Conservation (phyloP, 208 protist genomes). For the Tetramitus jugosus region DNA sequence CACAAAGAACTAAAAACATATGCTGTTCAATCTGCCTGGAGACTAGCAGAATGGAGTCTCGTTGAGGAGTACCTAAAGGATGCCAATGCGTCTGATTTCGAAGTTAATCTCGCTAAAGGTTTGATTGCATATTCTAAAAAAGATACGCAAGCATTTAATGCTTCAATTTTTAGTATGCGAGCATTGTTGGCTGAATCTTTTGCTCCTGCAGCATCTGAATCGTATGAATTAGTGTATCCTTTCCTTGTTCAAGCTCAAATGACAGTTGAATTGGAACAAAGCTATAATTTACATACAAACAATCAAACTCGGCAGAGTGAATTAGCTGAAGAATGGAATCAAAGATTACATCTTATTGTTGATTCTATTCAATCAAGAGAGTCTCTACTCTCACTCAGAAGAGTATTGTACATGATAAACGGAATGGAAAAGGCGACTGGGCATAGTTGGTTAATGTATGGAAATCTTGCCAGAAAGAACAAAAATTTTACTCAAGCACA, state of each 20-base stretch:
- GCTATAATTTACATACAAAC: background rate
- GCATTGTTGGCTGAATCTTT: conserved; percentile 38
- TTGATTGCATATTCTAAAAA: conserved; percentile 23
- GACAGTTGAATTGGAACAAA: conserved; percentile 55
- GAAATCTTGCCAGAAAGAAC: conserved; percentile 60
- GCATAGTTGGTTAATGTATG: conserved; percentile 58
- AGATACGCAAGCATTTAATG: conserved; percentile 30
- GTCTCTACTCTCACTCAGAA: conserved; percentile 63
- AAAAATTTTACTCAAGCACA: conserved; percentile 62
- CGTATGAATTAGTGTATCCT: conserved; percentile 52
- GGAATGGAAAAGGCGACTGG: conserved; percentile 49
- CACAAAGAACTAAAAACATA: conserved; percentile 31
- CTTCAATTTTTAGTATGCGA: background rate
- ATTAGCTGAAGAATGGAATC: conserved; percentile 30
- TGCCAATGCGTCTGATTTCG: conserved; percentile 22
- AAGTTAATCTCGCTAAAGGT: conserved; percentile 32
- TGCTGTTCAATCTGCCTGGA: conserved; percentile 49
- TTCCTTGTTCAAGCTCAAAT: conserved; percentile 57
- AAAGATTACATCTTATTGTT: conserved; percentile 41
- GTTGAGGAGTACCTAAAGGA: conserved; percentile 32
- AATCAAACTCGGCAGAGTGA: background rate
- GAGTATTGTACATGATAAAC: conserved; percentile 58
- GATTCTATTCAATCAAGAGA: conserved; percentile 58
- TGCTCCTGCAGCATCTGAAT: conserved; percentile 48
- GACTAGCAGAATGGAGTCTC: conserved; percentile 51